Evolutionary conservation across 2,329 filamentous ascomycete genomes (phyloP).

Genomic region (Fusarium nelsonii): DNA sequence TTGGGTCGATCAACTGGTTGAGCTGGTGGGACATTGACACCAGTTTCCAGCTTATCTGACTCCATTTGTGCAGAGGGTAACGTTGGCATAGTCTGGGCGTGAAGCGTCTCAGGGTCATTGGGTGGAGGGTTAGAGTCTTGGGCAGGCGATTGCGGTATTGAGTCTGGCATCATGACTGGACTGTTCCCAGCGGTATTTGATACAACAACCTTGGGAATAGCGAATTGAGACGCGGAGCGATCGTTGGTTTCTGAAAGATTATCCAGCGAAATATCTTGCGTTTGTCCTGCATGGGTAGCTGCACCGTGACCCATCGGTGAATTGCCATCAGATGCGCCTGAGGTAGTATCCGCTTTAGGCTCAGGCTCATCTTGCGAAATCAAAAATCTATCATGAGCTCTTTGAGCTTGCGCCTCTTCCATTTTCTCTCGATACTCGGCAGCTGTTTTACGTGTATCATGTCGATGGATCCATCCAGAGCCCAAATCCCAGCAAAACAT

Average conservation of each 20-base stretch:
- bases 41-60: background rate
- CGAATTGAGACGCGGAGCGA: accelerated
- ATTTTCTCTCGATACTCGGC: constrained; percentile 60
- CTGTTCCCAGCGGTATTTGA: constrained; percentile 15
- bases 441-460: constrained; percentile 73
- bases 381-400: background rate
- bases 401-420: constrained; percentile 29
- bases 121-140: background rate
- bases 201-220: constrained; percentile 6
- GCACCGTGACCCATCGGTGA: background rate
- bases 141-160: background rate
- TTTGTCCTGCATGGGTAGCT: background rate
- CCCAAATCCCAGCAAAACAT: constrained; percentile 77
- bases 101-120: background rate
- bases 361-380: background rate
- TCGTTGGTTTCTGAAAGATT: background rate
- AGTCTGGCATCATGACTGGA: constrained; percentile 10
- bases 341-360: accelerated
- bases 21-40: accelerated
- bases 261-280: constrained; percentile 3
- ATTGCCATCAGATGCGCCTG: background rate
- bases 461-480: constrained; percentile 72
- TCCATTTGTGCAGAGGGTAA: constrained; percentile 17
- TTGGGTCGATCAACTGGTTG: constrained; percentile 54
- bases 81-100: background rate